A percentile compares a stretch with the other conserved stretches of the same genome.
Evolutionary conservation across 768 basidiomycete species (phyloP).

Genomic region (Tubosaeta sp.): DNA sequence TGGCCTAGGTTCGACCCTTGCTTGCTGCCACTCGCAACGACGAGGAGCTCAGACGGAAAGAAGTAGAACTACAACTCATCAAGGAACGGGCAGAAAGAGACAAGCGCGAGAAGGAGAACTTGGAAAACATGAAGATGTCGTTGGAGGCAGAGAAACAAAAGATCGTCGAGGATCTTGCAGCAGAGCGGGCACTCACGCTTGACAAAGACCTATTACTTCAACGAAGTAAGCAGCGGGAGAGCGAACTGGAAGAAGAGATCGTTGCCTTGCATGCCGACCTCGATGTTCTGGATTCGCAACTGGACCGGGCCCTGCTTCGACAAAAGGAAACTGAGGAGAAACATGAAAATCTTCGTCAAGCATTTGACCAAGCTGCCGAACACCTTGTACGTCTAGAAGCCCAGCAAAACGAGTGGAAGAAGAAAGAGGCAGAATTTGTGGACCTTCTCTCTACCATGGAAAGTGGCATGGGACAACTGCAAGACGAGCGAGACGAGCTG

Average conservation of each 20-base stretch:
- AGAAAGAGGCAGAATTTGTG: conserved; percentile 59
- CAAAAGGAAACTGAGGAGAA: conserved; percentile 82
- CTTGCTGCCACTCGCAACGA: conserved; percentile 91
- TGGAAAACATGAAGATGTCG: conserved; percentile 78
- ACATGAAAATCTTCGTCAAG: conserved; percentile 61
- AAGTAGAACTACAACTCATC: conserved; percentile 72
- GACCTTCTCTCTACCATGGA: conserved; percentile 56
- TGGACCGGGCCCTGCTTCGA: conserved; percentile 71
- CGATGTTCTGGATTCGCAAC: conserved; percentile 79
- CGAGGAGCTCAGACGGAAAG: conserved; percentile 85
- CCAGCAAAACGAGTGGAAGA: conserved; percentile 65
- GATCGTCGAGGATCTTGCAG: conserved; percentile 77
- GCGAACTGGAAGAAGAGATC: conserved; percentile 83
- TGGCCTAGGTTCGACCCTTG: conserved; percentile 76
- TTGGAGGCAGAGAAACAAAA: conserved; percentile 81
- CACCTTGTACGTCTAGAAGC: conserved; percentile 79
- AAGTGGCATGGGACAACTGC: conserved; percentile 54
- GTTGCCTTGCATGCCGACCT: conserved; percentile 75
- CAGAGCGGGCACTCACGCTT: conserved; percentile 70
- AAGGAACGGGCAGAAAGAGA: conserved; percentile 88
- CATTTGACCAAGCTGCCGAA: conserved; percentile 82
- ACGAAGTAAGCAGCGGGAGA: conserved; percentile 80
- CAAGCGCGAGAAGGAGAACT: conserved; percentile 68
- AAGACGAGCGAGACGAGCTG: conserved; percentile 56
- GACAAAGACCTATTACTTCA: conserved; percentile 85